These are phyloP conservation scores for Hibiscus mutabilis DNA, from an alignment of 345 rosid species.

Conservation along the genomic window DNA sequence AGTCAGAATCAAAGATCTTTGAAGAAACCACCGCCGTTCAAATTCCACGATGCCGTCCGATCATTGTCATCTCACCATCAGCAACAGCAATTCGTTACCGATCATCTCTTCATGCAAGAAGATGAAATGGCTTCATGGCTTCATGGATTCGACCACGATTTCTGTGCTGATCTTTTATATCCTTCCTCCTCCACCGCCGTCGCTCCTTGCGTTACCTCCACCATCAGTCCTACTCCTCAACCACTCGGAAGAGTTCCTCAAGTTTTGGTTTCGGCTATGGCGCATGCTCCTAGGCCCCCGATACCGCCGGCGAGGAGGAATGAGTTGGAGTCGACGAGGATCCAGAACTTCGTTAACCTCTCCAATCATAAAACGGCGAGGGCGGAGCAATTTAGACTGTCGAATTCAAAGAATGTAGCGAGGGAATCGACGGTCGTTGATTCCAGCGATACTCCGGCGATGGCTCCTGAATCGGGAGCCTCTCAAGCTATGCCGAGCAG, in stretches of 20 bases:
- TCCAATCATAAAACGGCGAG: constrained; percentile 36
- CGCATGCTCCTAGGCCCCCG: constrained; percentile 36
- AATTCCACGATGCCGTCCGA: constrained; percentile 28
- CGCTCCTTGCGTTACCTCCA: constrained; percentile 27
- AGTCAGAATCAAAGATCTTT: constrained; percentile 49
- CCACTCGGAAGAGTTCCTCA: constrained; percentile 18
- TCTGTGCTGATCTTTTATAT: constrained; percentile 57
- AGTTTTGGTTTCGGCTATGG: constrained; percentile 6
- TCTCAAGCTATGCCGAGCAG: constrained; percentile 26
- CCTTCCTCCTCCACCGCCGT: constrained; percentile 27
- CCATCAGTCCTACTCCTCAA: not conserved
- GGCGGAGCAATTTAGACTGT: constrained; percentile 37
- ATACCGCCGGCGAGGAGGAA: constrained; percentile 33
- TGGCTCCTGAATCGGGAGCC: constrained; percentile 26
- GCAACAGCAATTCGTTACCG: constrained; percentile 22
- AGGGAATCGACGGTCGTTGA: constrained; percentile 62
- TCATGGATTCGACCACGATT: constrained; percentile 47
- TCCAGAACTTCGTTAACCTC: constrained; percentile 53
- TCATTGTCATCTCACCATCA: not conserved
- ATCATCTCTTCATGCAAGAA: constrained; percentile 68
- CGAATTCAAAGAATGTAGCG: constrained; percentile 30
- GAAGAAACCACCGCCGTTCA: constrained; percentile 37
- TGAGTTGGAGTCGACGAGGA: constrained; percentile 17
- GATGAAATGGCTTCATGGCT: constrained; percentile 93
- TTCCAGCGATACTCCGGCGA: constrained; percentile 47